phyloP scores from a whole-genome alignment of 768 basidiomycete species.

The Guyanaporus albipodus region DNA sequence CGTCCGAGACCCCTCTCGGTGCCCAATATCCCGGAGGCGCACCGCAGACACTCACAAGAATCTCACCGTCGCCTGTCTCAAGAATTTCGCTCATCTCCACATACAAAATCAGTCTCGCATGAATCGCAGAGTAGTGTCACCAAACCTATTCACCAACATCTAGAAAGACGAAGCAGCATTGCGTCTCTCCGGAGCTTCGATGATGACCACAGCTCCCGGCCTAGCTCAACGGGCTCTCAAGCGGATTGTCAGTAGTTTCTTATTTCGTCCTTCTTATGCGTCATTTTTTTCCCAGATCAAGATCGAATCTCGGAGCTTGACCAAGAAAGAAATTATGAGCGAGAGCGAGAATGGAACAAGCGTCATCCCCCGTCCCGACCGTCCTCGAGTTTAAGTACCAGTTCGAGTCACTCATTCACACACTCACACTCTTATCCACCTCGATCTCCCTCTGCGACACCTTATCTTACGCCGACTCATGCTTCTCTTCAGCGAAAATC shows the following conservation, averaged over 20 bases:
- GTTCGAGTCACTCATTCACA: conserved; percentile 33
- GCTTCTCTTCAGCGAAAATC: conserved; percentile 32
- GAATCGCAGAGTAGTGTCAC: conserved; percentile 15
- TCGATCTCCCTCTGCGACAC: conserved; percentile 39
- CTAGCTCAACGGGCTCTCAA: conserved; percentile 46
- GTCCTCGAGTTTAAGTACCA: conserved; percentile 40
- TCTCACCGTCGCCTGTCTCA: conserved; percentile 26
- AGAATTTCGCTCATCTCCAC: conserved; percentile 27
- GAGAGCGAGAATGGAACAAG: conserved; percentile 57
- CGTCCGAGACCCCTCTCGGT: conserved; percentile 26
- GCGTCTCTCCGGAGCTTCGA: conserved; percentile 43
- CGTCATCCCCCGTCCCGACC: conserved; percentile 39
- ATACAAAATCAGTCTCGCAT: conserved; percentile 17
- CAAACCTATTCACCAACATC: conserved; percentile 4
- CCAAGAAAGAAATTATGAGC: conserved; percentile 42
- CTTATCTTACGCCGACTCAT: conserved; percentile 32
- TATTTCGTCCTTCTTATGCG: not conserved
- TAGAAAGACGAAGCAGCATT: conserved; percentile 34
- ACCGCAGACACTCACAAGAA: conserved; percentile 27
- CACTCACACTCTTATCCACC: conserved; percentile 35
- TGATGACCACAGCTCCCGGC: conserved; percentile 38
- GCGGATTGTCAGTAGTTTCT: conserved; percentile 44
- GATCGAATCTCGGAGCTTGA: conserved; percentile 42
- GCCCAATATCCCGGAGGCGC: conserved; percentile 24
- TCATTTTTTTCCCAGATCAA: conserved; percentile 34